Evolutionary conservation across 768 basidiomycete species (phyloP).

Genomic region (Naganishia onofrii): DNA sequence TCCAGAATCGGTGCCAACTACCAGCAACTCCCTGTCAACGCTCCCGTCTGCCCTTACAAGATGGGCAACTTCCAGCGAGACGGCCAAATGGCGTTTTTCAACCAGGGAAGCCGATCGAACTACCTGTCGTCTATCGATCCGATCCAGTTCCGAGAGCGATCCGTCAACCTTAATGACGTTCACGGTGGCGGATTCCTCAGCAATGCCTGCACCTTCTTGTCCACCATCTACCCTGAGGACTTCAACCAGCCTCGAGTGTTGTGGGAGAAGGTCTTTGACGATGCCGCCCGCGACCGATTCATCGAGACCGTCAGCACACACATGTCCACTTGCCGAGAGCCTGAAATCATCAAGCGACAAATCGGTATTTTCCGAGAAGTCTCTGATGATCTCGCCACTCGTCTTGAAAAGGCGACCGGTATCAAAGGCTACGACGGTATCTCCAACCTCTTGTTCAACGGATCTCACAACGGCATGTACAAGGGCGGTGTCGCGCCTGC

Average conservation of each 20-base stretch:
- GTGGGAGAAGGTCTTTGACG: constrained; percentile 53
- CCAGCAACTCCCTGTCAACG: constrained; percentile 80
- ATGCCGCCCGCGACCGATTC: constrained; percentile 47
- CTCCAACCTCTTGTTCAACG: constrained; percentile 42
- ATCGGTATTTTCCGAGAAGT: constrained; percentile 69
- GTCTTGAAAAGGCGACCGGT: constrained; percentile 73
- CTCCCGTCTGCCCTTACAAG: constrained; percentile 63
- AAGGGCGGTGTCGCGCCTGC: constrained; percentile 39
- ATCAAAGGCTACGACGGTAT: constrained; percentile 47
- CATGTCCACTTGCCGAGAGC: constrained; percentile 44
- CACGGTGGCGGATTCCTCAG: constrained; percentile 71
- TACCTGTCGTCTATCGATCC: constrained; percentile 71
- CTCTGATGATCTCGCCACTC: constrained; percentile 69
- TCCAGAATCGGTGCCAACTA: constrained; percentile 54
- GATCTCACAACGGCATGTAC: constrained; percentile 43
- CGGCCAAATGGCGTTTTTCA: constrained; percentile 57
- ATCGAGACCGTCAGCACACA: constrained; percentile 54
- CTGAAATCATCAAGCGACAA: constrained; percentile 49
- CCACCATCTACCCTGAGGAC: constrained; percentile 67
- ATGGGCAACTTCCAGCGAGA: constrained; percentile 87
- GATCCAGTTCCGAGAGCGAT: constrained; percentile 61
- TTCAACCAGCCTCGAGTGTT: constrained; percentile 57
- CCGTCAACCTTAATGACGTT: constrained; percentile 42
- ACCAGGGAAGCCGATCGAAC: constrained; percentile 81
- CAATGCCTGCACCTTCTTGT: constrained; percentile 46